A percentile compares a stretch with the other conserved stretches of the same genome.
These are phyloP conservation scores for Cercophora sp. DNA, from an alignment of 495 filamentous ascomycete species.

Conservation along the genomic window DNA sequence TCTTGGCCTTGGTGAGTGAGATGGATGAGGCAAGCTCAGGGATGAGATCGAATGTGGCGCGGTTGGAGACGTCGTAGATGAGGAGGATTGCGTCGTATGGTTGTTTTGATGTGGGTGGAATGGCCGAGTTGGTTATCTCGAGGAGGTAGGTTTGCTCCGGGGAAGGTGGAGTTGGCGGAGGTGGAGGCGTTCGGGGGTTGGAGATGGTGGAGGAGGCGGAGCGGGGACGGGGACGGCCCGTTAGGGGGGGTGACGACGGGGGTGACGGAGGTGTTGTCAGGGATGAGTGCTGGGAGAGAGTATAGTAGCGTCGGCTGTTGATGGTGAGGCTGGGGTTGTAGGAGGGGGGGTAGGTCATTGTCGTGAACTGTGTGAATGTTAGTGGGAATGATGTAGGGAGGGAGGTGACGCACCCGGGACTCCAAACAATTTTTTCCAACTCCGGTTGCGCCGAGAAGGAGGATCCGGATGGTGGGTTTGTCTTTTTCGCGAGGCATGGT, in stretches of 20 bases:
- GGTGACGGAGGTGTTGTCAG: background rate
- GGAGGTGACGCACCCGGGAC: conserved; percentile 16
- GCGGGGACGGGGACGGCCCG: background rate
- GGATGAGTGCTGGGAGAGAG: conserved; percentile 6
- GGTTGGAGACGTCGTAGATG: conserved; percentile 23
- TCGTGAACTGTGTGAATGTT: conserved; percentile 24
- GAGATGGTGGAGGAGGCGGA: conserved; percentile 20
- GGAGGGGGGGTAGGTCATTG: conserved; percentile 22
- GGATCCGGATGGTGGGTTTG: conserved; percentile 22
- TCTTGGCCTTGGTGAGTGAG: too few relatives aligned
- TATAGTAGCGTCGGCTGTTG: conserved; percentile 20
- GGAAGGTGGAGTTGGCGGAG: background rate
- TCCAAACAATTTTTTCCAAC: conserved; percentile 28
- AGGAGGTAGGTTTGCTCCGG: conserved; percentile 17
- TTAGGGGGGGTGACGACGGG: background rate
- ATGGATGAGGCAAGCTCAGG: too few relatives aligned
- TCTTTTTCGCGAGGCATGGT: conserved; percentile 12
- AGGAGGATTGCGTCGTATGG: conserved; percentile 26
- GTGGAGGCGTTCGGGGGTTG: conserved; percentile 7
- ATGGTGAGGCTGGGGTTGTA: conserved; percentile 23
- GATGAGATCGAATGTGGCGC: conserved; percentile 14
- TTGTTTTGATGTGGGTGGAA: conserved; percentile 7
- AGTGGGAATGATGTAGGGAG: background rate
- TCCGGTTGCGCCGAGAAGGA: conserved; percentile 21
- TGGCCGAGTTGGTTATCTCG: conserved; percentile 22